These are phyloP conservation scores for Daedalea quercina DNA, from an alignment of 768 basidiomycete genomes.

Conservation along the genomic window DNA sequence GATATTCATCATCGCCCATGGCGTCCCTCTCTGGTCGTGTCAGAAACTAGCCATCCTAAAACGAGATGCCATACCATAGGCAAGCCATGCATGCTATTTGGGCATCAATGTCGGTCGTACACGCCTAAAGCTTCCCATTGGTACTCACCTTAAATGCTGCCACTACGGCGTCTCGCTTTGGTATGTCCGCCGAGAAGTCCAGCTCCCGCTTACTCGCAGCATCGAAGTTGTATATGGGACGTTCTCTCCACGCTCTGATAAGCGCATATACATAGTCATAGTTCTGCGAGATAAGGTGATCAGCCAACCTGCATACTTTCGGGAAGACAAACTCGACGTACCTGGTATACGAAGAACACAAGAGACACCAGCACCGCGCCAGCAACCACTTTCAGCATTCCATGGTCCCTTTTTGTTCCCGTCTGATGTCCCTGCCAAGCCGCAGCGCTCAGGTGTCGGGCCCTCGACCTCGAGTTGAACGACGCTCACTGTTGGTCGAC, in stretches of 20 bases:
- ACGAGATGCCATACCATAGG: conserved; percentile 55
- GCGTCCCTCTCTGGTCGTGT: conserved; percentile 67
- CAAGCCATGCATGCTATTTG: conserved; percentile 73
- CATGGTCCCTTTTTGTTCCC: background rate
- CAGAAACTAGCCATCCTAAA: conserved; percentile 8
- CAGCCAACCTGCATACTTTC: background rate
- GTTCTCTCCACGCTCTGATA: background rate
- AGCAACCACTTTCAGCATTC: background rate
- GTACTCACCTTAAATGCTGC: conserved; percentile 68
- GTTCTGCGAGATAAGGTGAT: background rate
- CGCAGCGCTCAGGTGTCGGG: background rate
- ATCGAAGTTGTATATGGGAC: background rate
- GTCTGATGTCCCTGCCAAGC: background rate
- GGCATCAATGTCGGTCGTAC: conserved; percentile 8
- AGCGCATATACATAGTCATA: background rate
- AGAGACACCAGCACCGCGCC: background rate
- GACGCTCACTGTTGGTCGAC: background rate
- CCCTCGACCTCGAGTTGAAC: too few relatives aligned
- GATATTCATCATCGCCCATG: conserved; percentile 90
- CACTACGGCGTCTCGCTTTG: conserved; percentile 64
- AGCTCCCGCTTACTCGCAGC: background rate
- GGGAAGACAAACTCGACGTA: background rate
- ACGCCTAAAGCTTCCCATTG: background rate
- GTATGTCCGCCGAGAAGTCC: conserved; percentile 47
- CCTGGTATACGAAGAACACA: background rate